A percentile compares a stretch with the other conserved stretches of the same genome.
These are phyloP conservation scores for Juncus effusus DNA, from an alignment of 176 grass and related monocot genomes.

Conservation along the genomic window DNA sequence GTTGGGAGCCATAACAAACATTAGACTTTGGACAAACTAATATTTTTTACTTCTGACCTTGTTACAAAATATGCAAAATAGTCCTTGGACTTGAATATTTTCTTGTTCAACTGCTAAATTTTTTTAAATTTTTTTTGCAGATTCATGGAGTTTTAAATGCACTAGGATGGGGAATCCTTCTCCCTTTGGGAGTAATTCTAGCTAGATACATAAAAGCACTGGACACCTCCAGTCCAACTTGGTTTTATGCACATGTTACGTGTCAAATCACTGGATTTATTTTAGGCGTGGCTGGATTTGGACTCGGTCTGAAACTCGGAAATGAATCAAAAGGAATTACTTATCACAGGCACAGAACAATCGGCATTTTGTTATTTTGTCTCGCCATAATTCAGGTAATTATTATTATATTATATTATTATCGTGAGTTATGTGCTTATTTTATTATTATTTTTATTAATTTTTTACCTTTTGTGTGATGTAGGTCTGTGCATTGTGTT, in stretches of 20 bases:
- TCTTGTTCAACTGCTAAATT: too few relatives aligned
- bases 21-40: too few relatives aligned
- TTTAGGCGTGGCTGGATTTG: slow-evolving; percentile 64
- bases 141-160: slow-evolving; percentile 65
- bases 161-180: slow-evolving; percentile 64
- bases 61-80: too few relatives aligned
- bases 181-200: slow-evolving; percentile 54
- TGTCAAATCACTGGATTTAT: slow-evolving; percentile 52
- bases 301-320: slow-evolving; percentile 56
- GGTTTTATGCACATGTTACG: slow-evolving; percentile 67
- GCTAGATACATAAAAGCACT: slow-evolving; percentile 70
- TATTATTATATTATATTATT: background rate
- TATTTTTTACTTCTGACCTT: too few relatives aligned
- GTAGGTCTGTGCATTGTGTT: slow-evolving; percentile 12
- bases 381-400: slow-evolving; percentile 53
- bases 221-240: slow-evolving; percentile 50
- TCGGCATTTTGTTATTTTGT: slow-evolving; percentile 44
- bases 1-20: background rate
- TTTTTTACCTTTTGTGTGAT: background rate
- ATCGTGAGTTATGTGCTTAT: background rate
- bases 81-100: too few relatives aligned
- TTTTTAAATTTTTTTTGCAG: slow-evolving; percentile 10
- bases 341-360: slow-evolving; percentile 38
- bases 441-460: background rate
- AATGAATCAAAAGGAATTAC: slow-evolving; percentile 45